These are phyloP conservation scores for Lithocarpus polystachyus DNA, from an alignment of 306 rosid species.

Conservation along the genomic window DNA sequence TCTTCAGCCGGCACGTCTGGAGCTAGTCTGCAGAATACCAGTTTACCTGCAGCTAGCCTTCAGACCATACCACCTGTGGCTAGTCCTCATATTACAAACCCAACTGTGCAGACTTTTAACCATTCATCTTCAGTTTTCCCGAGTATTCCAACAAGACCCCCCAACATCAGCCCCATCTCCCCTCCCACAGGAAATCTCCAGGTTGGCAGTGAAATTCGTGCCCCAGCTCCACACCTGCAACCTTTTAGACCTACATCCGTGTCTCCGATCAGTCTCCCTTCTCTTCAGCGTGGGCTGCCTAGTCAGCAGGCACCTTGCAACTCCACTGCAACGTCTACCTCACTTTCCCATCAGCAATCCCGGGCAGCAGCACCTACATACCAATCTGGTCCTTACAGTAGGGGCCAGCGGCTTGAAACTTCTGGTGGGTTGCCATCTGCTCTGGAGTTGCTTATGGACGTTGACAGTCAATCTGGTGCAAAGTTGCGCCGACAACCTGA, in stretches of 20 bases:
- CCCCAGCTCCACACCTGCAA: slow-evolving; percentile 76
- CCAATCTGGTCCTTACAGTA: slow-evolving; percentile 25
- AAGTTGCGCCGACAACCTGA: slow-evolving; percentile 15
- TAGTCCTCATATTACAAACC: slow-evolving; percentile 18
- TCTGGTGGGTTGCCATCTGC: slow-evolving; percentile 30
- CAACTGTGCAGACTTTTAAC: slow-evolving; percentile 30
- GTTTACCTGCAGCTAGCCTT: slow-evolving; percentile 9
- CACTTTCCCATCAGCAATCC: slow-evolving; percentile 30
- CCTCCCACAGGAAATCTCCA: slow-evolving; percentile 38
- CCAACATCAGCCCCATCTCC: slow-evolving; percentile 35
- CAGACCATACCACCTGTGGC: slow-evolving; percentile 18
- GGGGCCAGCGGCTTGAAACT: slow-evolving; percentile 20
- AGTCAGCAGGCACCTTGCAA: slow-evolving; percentile 38
- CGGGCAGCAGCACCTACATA: slow-evolving; percentile 15
- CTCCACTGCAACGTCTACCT: slow-evolving; percentile 23
- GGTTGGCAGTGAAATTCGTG: slow-evolving; percentile 42
- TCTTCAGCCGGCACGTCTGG: slow-evolving; percentile 24
- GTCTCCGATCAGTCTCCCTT: slow-evolving; percentile 17
- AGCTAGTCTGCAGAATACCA: slow-evolving; percentile 26
- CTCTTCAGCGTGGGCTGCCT: slow-evolving; percentile 25
- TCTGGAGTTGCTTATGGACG: slow-evolving; percentile 20
- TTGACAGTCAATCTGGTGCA: slow-evolving; percentile 32
- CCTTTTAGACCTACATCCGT: slow-evolving; percentile 49
- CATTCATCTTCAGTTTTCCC: slow-evolving; percentile 27
- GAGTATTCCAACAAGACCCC: slow-evolving; percentile 36